phyloP scores from a whole-genome alignment of 2,329 filamentous ascomycete species.

The Fonsecaea multimorphosa region DNA sequence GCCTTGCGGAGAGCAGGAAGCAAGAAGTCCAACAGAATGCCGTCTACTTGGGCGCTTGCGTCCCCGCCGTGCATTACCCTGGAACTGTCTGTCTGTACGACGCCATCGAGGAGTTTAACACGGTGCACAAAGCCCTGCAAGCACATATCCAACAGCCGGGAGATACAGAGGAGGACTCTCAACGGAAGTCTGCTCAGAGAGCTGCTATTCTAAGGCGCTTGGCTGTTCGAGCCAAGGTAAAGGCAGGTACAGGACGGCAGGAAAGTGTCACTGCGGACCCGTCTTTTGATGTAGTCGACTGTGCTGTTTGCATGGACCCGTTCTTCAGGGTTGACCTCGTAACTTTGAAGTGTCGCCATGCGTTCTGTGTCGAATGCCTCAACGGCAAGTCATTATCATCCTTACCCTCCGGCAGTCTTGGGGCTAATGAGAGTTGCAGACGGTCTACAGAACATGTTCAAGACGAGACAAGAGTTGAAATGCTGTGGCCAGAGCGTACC shows the following conservation, averaged over 20 bases:
- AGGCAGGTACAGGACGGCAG: not conserved
- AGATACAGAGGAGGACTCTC: not conserved
- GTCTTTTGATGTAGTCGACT: conserved; percentile 14
- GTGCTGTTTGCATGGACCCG: conserved; percentile 16
- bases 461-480: not conserved
- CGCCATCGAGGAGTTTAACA: conserved; percentile 19
- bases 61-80: conserved; percentile 13
- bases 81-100: conserved; percentile 20
- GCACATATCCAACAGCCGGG: not conserved
- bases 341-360: conserved; percentile 20
- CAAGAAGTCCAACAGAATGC: conserved; percentile 7
- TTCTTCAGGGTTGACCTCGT: conserved; percentile 20
- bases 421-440: conserved; percentile 4
- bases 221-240: conserved; percentile 4
- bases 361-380: conserved; percentile 20
- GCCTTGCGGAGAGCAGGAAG: conserved; percentile 12
- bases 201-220: conserved; percentile 1
- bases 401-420: not conserved
- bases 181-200: not conserved
- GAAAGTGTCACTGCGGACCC: not conserved
- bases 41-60: conserved; percentile 18
- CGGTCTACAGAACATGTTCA: conserved; percentile 8
- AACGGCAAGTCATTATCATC: not conserved
- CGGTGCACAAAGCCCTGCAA: not conserved
- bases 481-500: conserved; percentile 26